Percentiles rank a stretch among this genome's conserved stretches.
Evolutionary conservation across 2,329 filamentous ascomycete genomes (phyloP).

Genomic region (Pseudogymnoascus sp.): DNA sequence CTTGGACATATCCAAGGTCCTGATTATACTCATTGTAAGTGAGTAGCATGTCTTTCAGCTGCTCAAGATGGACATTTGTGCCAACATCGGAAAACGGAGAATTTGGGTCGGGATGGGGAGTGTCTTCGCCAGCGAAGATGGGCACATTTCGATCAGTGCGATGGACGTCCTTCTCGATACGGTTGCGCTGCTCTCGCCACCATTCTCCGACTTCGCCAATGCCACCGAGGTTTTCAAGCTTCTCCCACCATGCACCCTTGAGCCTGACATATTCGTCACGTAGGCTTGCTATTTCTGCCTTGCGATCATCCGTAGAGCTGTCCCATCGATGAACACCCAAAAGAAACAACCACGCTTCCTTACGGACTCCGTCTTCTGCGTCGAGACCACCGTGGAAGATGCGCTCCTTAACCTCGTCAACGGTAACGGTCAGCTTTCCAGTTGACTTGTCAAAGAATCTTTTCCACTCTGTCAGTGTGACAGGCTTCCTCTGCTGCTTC

Average conservation of each 20-base stretch:
- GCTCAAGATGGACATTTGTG: conserved; percentile 95
- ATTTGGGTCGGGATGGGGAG: conserved; percentile 89
- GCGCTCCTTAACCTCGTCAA: conserved; percentile 93
- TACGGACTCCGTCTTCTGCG: conserved; percentile 81
- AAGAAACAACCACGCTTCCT: conserved; percentile 94
- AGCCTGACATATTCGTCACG: conserved; percentile 90
- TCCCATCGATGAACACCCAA: conserved; percentile 92
- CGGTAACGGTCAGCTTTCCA: conserved; percentile 68
- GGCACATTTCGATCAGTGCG: conserved; percentile 89
- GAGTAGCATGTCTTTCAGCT: conserved; percentile 98
- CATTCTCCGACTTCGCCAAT: conserved; percentile 80
- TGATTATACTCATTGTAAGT: conserved; percentile 98
- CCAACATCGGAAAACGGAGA: conserved; percentile 89
- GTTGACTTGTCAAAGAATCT: conserved; percentile 71
- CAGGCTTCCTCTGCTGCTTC: conserved; percentile 66
- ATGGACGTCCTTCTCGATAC: conserved; percentile 99
- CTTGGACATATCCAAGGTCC: conserved; percentile 92
- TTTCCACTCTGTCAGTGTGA: conserved; percentile 84
- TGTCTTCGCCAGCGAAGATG: conserved; percentile 95
- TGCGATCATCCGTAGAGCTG: conserved; percentile 76
- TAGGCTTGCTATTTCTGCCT: conserved; percentile 72
- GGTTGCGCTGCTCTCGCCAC: conserved; percentile 89
- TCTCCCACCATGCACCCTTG: conserved; percentile 95
- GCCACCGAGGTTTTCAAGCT: conserved; percentile 72
- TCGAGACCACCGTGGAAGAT: conserved; percentile 92